Evolutionary conservation across 805 yeast genomes (phyloP).

Genomic region (Danielia oregonensis): DNA sequence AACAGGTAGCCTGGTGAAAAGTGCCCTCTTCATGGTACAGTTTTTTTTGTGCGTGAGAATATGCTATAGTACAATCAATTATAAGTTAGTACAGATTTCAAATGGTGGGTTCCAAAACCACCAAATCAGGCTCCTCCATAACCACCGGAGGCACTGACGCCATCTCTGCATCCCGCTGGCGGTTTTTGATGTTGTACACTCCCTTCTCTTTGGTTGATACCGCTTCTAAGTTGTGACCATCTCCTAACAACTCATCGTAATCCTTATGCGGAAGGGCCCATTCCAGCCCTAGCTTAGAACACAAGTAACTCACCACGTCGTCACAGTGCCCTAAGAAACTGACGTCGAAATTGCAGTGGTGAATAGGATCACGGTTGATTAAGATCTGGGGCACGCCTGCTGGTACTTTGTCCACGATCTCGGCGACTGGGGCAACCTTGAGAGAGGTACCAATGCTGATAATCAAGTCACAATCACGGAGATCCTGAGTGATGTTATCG

Average conservation of each 20-base stretch:
- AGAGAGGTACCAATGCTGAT: conserved; percentile 87
- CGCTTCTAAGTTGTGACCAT: conserved; percentile 6
- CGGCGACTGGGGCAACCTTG: conserved; percentile 89
- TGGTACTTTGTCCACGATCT: conserved; percentile 72
- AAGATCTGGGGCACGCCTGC: conserved; percentile 77
- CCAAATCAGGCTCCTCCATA: conserved; percentile 12
- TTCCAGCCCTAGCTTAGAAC: conserved; percentile 23
- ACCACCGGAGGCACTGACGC: conserved; percentile 1
- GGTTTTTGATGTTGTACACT: conserved; percentile 6
- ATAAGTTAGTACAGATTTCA: no score
- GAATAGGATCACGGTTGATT: conserved; percentile 72
- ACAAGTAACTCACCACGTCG: conserved; percentile 65
- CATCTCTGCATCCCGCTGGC: conserved; percentile 3
- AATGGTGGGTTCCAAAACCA: conserved; percentile 12
- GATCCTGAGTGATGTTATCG: conserved; percentile 53
- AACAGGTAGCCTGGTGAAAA: no score
- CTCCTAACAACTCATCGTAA: conserved; percentile 15
- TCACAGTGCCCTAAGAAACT: conserved; percentile 79
- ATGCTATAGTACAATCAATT: no score
- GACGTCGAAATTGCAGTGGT: conserved; percentile 76
- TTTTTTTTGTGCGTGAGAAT: no score
- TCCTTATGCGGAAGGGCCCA: conserved; percentile 35
- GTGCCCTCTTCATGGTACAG: no score
- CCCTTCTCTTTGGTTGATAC: conserved; percentile 5
- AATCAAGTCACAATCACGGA: conserved; percentile 67